Percentiles rank a stretch among this genome's conserved stretches.
These are phyloP conservation scores for Talaromyces verruculosus DNA, from an alignment of 2,329 filamentous ascomycete species.

Conservation along the genomic window DNA sequence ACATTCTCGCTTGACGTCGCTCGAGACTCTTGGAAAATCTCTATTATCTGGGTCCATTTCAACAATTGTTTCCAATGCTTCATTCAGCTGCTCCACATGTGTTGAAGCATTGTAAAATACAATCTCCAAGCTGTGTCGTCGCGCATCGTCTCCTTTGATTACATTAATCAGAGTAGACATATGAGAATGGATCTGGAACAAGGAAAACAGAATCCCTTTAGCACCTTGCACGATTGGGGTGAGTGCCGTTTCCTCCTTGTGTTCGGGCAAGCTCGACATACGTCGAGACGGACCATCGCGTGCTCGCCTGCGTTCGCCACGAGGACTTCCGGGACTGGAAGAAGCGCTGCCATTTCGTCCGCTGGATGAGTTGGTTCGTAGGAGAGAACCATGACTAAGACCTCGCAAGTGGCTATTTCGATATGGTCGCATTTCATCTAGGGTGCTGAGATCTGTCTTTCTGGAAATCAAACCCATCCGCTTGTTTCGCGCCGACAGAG, in stretches of 20 bases:
- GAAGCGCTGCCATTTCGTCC: conserved; percentile 24
- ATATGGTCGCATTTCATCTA: conserved; percentile 54
- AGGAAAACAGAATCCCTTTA: conserved; percentile 56
- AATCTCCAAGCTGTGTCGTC: conserved; percentile 54
- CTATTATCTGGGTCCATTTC: conserved; percentile 52
- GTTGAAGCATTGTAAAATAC: conserved; percentile 58
- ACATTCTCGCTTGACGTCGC: conserved; percentile 49
- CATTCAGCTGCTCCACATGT: conserved; percentile 57
- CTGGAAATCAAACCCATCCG: conserved; percentile 62
- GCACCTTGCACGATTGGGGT: conserved; percentile 57
- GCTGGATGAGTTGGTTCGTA: conserved; percentile 40
- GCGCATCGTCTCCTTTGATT: conserved; percentile 48
- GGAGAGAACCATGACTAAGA: conserved; percentile 58
- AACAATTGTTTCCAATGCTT: conserved; percentile 53
- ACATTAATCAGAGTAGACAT: conserved; percentile 49
- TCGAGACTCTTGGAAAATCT: conserved; percentile 43
- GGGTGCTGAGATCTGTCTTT: conserved; percentile 53
- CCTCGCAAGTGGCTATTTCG: conserved; percentile 57
- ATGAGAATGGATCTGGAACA: conserved; percentile 54
- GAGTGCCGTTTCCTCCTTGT: conserved; percentile 49
- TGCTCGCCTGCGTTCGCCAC: conserved; percentile 42
- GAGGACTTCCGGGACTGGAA: conserved; percentile 40
- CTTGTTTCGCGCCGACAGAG: conserved; percentile 51
- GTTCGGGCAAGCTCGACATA: conserved; percentile 59
- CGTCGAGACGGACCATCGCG: conserved; percentile 51